Evolutionary conservation across 805 yeast species (phyloP).

Genomic region (Hanseniaspora taiwanica): DNA sequence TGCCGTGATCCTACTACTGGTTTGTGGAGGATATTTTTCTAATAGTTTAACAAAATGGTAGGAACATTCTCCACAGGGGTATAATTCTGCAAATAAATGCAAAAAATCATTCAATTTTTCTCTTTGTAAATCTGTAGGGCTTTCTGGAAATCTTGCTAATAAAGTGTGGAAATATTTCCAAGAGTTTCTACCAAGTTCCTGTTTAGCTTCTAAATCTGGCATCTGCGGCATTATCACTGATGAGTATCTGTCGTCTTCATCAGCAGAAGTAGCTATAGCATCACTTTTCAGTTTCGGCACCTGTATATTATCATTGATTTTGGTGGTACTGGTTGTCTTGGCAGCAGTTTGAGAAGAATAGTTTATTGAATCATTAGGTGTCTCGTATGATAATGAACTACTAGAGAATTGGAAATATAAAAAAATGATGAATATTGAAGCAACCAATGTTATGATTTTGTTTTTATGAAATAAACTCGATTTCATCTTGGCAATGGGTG

Average conservation of each 20-base stretch:
- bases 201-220: slow-evolving; percentile 58
- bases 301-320: no score
- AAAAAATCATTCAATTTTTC: slow-evolving; percentile 52
- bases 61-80: slow-evolving; percentile 97
- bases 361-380: neutral
- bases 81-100: slow-evolving; percentile 72
- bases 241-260: slow-evolving; percentile 3
- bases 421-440: slow-evolving; percentile 2
- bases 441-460: slow-evolving; percentile 2
- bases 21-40: slow-evolving; percentile 71
- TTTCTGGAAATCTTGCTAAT: slow-evolving; percentile 81
- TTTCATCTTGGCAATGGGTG: neutral
- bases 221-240: slow-evolving; percentile 74
- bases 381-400: neutral
- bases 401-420: neutral
- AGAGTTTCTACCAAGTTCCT: slow-evolving; percentile 79
- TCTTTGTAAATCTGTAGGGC: slow-evolving; percentile 53
- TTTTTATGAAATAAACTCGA: neutral
- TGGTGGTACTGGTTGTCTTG: neutral
- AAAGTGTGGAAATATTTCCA: slow-evolving; percentile 91
- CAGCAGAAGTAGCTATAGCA: no score
- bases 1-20: slow-evolving; percentile 60
- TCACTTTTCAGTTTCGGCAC: no score
- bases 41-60: slow-evolving; percentile 69
- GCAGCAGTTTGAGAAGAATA: neutral